Base-by-base conservation (phyloP, 2,329 filamentous ascomycete genomes). In the Aspergillus aculeatinus region DNA sequence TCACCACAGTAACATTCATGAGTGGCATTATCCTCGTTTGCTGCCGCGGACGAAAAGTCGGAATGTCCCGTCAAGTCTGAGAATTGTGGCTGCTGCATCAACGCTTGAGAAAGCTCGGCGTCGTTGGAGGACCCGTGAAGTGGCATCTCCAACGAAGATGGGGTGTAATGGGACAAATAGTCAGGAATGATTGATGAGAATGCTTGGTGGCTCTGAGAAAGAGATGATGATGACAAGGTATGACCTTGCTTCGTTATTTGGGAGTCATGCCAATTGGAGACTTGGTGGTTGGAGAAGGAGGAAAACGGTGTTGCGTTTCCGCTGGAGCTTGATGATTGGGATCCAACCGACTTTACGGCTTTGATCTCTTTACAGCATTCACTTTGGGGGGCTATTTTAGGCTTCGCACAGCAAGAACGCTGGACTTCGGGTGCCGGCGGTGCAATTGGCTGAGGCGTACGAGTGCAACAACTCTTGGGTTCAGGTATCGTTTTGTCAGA, bases 1-100 rank as follows among this genome's bases (percentile, higher is more conserved):
- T 80, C 75, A 23, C 79, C 79, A 61, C 79, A 81, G 48, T 68
- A 69, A 60, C 79, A 81, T 9, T 72, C 70, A 62, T 76, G 71
- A 12, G 63, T 68, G n/a, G 68, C 56, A 19, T 72, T 68, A 10
- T 61, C 59, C 5, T 51, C 52, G 11, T 65, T 55, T 21, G 60
- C 57, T 52, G 48, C 53, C 33, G 55, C 42, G 33, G 52, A 39
- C 33, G 55, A 59, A 55, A 63, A 63, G 52, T 51, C 53, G 50
- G 60, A 52, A 27, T 57, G 21, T 35, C 31, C 27, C 12, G 53
- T 21, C 19, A 57, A 19, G 58, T 51, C 21, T 59, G 57, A 31
- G 29, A 59, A 25, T 16, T 35, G 33, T 12, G 64, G 61, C 12
- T 65, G 59, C 31, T 61, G 48, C 58, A 69, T 62, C 16, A 62